These are phyloP conservation scores for Diplodia mutila DNA, from an alignment of 2,329 filamentous ascomycete species.

Conservation along the genomic window DNA sequence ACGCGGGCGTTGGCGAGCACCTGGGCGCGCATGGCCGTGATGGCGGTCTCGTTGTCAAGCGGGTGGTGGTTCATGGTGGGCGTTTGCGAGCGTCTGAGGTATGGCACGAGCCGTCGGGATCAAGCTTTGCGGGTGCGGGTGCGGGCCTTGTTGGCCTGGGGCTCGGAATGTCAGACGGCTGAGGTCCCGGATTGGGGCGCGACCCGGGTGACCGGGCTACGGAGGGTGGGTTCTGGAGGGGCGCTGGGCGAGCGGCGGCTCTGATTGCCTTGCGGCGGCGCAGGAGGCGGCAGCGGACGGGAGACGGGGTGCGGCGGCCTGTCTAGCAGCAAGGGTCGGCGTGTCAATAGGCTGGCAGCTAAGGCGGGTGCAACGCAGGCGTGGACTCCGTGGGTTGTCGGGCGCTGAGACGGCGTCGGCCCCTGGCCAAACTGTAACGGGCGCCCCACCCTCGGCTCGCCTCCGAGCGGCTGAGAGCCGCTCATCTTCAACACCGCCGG, in stretches of 20 bases:
- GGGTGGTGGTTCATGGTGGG: conserved; percentile 3
- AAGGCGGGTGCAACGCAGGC: conserved; percentile 10
- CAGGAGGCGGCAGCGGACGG: not conserved
- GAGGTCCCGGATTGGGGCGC: conserved; percentile 15
- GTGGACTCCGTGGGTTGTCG: conserved; percentile 1
- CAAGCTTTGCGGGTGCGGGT: not conserved
- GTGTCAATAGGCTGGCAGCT: conserved; percentile 19
- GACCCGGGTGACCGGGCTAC: not conserved
- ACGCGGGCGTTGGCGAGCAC: conserved; percentile 25
- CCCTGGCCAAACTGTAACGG: conserved; percentile 1
- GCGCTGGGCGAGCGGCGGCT: conserved; percentile 6
- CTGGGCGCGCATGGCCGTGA: conserved; percentile 14
- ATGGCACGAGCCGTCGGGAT: not conserved
- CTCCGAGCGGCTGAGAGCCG: conserved; percentile 3
- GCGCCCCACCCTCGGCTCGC: not conserved
- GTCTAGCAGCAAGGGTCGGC: not conserved
- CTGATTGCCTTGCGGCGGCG: conserved; percentile 13
- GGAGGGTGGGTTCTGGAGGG: conserved; percentile 9
- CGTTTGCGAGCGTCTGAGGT: not conserved
- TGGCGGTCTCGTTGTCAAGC: conserved; percentile 6
- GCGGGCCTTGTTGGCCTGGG: conserved; percentile 14
- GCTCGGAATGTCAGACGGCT: conserved; percentile 14
- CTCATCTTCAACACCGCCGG: conserved; percentile 5
- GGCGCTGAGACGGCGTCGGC: not conserved
- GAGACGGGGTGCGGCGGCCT: not conserved